phyloP scores from a whole-genome alignment of 2,329 filamentous ascomycete species.

The Emmonsiellopsis sp. region DNA sequence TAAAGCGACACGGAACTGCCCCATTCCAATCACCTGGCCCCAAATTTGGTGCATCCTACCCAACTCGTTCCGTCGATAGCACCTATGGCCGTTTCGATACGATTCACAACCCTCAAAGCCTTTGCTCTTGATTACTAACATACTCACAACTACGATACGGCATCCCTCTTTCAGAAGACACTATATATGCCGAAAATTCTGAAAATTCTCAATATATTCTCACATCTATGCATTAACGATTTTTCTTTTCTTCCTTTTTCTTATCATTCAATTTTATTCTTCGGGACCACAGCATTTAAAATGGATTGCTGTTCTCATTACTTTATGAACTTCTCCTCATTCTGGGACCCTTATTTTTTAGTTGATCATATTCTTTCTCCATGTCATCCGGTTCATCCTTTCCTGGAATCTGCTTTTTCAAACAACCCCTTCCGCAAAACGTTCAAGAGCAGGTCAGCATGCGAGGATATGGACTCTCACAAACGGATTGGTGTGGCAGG shows the following conservation, averaged over 20 bases:
- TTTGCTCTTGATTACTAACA: conserved; percentile 21
- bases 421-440: no score
- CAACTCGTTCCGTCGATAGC: conserved; percentile 15
- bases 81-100: conserved; percentile 26
- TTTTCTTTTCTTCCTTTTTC: neutral
- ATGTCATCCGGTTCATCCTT: neutral
- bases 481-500: no score
- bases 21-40: conserved; percentile 17
- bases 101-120: conserved; percentile 23
- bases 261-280: neutral
- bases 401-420: no score
- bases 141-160: neutral
- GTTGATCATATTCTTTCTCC: neutral
- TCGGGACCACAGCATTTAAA: conserved; percentile 3
- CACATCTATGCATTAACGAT: conserved; percentile 2
- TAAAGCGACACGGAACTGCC: conserved; percentile 15
- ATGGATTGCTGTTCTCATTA: neutral
- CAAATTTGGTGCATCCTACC: conserved; percentile 24
- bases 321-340: conserved; percentile 8
- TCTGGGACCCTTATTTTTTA: conserved; percentile 13
- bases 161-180: neutral
- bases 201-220: neutral
- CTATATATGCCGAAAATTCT: neutral
- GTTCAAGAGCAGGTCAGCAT: no score
- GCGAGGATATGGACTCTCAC: no score